Evolutionary conservation across 805 yeast genomes (phyloP).

Genomic region (Spathaspora boniae): DNA sequence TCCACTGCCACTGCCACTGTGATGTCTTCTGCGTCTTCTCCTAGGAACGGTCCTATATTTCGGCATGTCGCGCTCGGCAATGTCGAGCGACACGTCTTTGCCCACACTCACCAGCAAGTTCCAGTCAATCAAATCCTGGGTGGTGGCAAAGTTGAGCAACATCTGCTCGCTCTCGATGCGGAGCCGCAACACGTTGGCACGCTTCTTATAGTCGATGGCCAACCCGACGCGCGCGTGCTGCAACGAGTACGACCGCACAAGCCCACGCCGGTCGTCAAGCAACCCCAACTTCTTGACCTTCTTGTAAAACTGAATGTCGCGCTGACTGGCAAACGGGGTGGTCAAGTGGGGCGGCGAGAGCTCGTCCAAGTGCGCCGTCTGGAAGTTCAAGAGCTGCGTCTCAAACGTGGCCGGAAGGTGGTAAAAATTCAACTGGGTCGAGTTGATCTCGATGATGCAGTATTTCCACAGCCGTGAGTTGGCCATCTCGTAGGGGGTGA

Average conservation of each 20-base stretch:
- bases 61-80: constrained; percentile 69
- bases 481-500: constrained; percentile 72
- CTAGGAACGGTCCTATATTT: constrained; percentile 78
- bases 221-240: constrained; percentile 84
- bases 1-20: not conserved
- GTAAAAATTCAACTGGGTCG: constrained; percentile 80
- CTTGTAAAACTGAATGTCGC: constrained; percentile 27
- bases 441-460: constrained; percentile 70
- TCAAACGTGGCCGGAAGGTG: constrained; percentile 32
- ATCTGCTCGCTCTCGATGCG: constrained; percentile 85
- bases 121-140: constrained; percentile 77
- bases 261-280: constrained; percentile 5
- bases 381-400: constrained; percentile 20
- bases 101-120: constrained; percentile 68
- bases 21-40: constrained; percentile 46
- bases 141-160: constrained; percentile 57
- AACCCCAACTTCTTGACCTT: constrained; percentile 20
- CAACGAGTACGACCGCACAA: constrained; percentile 60
- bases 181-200: constrained; percentile 62
- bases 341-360: constrained; percentile 11
- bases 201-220: constrained; percentile 79
- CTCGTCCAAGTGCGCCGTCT: constrained; percentile 8
- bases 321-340: constrained; percentile 20
- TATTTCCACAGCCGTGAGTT: constrained; percentile 67
- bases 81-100: constrained; percentile 74